Base-by-base conservation (phyloP, 208 protist species). In the Trypanosoma melophagium region DNA sequence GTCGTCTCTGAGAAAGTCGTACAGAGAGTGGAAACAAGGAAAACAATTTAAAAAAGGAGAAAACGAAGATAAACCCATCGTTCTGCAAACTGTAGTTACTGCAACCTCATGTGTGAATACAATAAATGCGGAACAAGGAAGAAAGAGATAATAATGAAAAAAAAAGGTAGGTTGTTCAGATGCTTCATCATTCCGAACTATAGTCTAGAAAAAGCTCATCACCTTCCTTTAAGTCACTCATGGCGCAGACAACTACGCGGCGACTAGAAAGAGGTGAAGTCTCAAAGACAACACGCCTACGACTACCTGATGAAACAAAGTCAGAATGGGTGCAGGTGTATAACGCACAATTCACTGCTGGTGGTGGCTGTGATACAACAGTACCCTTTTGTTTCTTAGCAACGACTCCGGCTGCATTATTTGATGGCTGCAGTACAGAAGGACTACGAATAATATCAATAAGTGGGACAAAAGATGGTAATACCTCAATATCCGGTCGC, bases 391-490 rank as follows among this genome's bases (percentile, higher is more conserved):
- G 35, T 38, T 22, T 21, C 4, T 53, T 25, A 10, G 3, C 69
- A 21, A 7, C 35, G 22, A 16, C 53, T n/a, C 22, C 19, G 10
- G n/a, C 44, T 14, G 14, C 57, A 2, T 53, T 52, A n/a, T 8
- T 42, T 0, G 49, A 3, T 25, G 22, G 13, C 24, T 53, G 49
- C 14, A 44, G 10, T 0, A 28, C 55, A 19, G 56, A 31, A 24
- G 47, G 53, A 24, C 25, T 54, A 7, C 77, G 71, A 55, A 96
- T 85, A 38, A 91, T 61, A 62, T 94, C 90, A 2, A 96, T 75
- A 3, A 86, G 62, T 13, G 90, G 90, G 14, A 96, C 80, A 40
- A 96, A 75, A 5, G 90, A 90, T 0, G 87, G 86, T n/a, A 93
- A 19, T 16, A 86, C 58, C 12, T 81, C 66, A 21, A 92, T 57